These are phyloP conservation scores for Yamadazyma conglobata DNA, from an alignment of 1,139 yeast species.

Conservation along the genomic window DNA sequence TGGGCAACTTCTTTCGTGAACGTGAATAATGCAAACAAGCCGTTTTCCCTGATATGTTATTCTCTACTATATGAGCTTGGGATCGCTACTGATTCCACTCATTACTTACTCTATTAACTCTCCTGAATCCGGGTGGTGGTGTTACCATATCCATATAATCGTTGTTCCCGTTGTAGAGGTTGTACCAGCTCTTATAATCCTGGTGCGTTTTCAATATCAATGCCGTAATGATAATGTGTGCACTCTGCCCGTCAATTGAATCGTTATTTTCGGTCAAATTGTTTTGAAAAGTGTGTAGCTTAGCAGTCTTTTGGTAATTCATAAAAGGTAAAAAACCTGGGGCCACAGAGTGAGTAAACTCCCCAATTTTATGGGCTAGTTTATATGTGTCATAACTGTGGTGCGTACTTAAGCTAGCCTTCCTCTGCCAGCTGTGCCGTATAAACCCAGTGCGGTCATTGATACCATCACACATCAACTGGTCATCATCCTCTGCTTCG, in stretches of 20 bases:
- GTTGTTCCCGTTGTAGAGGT: constrained; percentile 1
- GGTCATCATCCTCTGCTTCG: constrained; percentile 4
- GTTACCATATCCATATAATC: no score
- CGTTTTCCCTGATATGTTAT: no score
- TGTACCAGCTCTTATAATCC: constrained; percentile 1
- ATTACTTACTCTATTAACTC: no score
- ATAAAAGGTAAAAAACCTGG: constrained; percentile 3
- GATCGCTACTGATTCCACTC: no score
- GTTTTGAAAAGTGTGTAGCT: constrained; percentile 3
- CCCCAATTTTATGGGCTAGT: constrained; percentile 4
- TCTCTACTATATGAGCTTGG: no score
- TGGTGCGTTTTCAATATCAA: constrained; percentile 5
- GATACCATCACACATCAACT: constrained; percentile 2
- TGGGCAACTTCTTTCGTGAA: no score
- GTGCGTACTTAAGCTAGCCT: not conserved
- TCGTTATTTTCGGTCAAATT: constrained; percentile 1
- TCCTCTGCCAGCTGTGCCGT: not conserved
- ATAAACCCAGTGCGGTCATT: not conserved
- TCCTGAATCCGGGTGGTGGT: no score
- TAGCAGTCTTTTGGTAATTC: constrained; percentile 4
- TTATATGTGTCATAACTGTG: constrained; percentile 1
- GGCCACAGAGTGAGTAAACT: constrained; percentile 2
- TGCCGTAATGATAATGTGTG: constrained; percentile 2
- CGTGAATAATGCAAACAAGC: no score
- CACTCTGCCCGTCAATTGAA: constrained; percentile 1